These are phyloP conservation scores for Pseudopithomyces chartarum DNA, from an alignment of 2,329 filamentous ascomycete genomes.

Conservation along the genomic window DNA sequence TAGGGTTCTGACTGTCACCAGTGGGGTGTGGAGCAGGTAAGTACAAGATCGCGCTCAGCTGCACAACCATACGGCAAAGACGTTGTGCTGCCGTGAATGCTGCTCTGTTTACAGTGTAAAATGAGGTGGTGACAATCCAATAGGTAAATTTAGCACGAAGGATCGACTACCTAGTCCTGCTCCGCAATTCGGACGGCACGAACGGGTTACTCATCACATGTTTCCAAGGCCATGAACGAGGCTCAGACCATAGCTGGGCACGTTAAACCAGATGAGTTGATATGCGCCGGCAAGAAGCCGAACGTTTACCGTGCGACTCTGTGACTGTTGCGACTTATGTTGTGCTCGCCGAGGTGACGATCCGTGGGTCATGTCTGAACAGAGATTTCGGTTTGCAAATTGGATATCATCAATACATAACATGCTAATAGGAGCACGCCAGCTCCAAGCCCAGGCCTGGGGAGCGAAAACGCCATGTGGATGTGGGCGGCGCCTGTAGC, in stretches of 20 bases:
- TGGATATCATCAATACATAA: background rate
- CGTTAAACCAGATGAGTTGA: background rate
- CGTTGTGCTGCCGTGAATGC: background rate
- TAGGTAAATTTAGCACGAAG: background rate
- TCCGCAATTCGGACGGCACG: background rate
- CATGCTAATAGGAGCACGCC: background rate
- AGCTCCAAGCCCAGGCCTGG: background rate
- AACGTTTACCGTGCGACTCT: constrained; percentile 1
- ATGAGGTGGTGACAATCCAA: background rate
- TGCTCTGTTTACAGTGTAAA: background rate
- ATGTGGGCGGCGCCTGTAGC: background rate
- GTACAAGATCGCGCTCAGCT: background rate
- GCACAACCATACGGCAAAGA: background rate
- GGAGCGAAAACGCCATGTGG: background rate
- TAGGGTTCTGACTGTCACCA: background rate
- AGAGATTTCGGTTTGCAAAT: background rate
- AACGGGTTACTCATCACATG: background rate
- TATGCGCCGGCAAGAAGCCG: constrained; percentile 1
- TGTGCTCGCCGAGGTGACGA: background rate
- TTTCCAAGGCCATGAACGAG: background rate
- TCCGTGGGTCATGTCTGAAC: background rate
- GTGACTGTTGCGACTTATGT: background rate
- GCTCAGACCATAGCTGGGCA: background rate
- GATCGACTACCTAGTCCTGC: background rate
- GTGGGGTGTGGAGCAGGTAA: background rate